Base-by-base conservation (phyloP, 352 stramenopile species). In the Blastocystis sp. region DNA sequence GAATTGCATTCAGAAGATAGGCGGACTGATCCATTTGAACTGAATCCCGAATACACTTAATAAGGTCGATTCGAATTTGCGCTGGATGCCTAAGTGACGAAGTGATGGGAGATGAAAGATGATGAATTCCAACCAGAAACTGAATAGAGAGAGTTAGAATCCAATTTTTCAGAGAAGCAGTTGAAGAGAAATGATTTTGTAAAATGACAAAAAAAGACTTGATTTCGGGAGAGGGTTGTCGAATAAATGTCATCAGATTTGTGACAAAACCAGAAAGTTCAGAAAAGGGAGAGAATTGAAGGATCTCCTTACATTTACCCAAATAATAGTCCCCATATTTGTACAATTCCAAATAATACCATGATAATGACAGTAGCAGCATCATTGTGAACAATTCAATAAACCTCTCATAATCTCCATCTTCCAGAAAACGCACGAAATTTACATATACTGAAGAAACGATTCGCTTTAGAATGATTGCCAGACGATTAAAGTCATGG, bases 331-430 rank as follows among this genome's bases (percentile, higher is more conserved):
- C 22, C 0, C 15, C 33, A 24, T 84, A 84, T 51, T 62, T 54
- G 35, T 84, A 84, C 22, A 68, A 44, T 84, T 84, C 73, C 51
- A 84, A 22, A 64, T 54, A 84, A 24, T 37, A 66, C n/a, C 51
- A 84, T 24, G 51, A 84, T 33, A 84, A 27, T 15, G 73, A 66
- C 11, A 84, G 22, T 9, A 48, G 6, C 6, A 84, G 33, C 48
- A 84, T 33, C 51, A 33, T 42, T 30, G 24, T 53, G 2, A 66
- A 6, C 27, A 84, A 37, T 24, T 37, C n/a, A 5, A 84, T n/a
- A 24, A 84, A 42, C 68, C 27, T n/a, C 56, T 44, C 30, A 54
- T 35, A 84, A 53, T 68, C 51, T 15, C 42, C 73, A 40, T 84
- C 53, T 44, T 84, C 73, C 73, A 84, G 13, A 84, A 53, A 84